Conservation (phyloP, 2,329 filamentous ascomycete genomes). For the Diplocarpon mali region DNA sequence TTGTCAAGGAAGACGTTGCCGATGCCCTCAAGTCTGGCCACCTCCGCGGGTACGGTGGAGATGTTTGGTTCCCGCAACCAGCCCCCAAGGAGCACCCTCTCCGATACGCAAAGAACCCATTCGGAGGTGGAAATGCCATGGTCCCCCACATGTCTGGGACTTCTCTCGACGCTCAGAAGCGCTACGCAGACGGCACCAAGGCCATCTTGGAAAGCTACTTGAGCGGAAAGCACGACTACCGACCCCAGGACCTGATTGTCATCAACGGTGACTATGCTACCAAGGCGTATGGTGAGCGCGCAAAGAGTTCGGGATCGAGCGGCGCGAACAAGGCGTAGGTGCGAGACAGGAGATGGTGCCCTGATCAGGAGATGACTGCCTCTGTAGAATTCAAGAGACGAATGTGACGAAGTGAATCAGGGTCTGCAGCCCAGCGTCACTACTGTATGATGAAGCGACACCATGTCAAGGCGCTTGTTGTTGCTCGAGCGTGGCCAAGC, state of each 20-base stretch:
- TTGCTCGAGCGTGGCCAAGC: too few relatives aligned
- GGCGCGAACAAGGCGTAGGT: conserved; percentile 16
- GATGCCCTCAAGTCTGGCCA: conserved; percentile 86
- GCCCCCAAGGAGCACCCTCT: conserved; percentile 88
- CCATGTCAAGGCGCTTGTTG: too few relatives aligned
- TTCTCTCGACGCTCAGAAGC: conserved; percentile 93
- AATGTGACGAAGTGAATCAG: background rate
- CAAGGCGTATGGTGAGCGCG: conserved; percentile 40
- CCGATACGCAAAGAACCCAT: conserved; percentile 86
- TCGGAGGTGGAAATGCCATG: conserved; percentile 96
- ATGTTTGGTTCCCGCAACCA: conserved; percentile 90
- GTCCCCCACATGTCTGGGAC: conserved; percentile 98
- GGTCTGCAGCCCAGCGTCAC: too few relatives aligned
- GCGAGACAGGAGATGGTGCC: background rate
- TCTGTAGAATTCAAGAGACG: background rate
- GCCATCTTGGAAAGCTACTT: conserved; percentile 86
- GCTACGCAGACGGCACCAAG: conserved; percentile 83
- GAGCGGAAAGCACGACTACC: conserved; percentile 77
- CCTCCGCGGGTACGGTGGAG: conserved; percentile 77
- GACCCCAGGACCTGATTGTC: conserved; percentile 82
- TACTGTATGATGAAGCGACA: too few relatives aligned
- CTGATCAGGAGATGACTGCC: background rate
- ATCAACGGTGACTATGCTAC: conserved; percentile 86
- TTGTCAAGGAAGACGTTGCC: conserved; percentile 98
- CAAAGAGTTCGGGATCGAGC: conserved; percentile 13